phyloP scores from a whole-genome alignment of 164 flowering plant species.

The Kalanchoe fedtschenkoi region DNA sequence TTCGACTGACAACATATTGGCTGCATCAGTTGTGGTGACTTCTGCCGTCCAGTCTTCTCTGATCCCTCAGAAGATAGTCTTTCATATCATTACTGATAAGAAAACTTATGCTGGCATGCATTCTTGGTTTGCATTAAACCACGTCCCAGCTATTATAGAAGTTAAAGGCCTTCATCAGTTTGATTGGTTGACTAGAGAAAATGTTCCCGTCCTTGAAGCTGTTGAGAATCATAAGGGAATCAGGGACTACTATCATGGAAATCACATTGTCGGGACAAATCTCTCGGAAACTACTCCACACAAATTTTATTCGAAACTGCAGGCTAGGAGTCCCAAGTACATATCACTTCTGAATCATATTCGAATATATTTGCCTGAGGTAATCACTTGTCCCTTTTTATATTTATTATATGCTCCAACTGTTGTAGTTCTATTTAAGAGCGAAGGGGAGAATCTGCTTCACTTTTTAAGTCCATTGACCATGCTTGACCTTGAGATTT shows the following conservation, averaged over 20 bases:
- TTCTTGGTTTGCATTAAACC: constrained; percentile 93
- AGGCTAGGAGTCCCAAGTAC: constrained; percentile 92
- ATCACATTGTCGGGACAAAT: constrained; percentile 69
- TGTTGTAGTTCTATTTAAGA: too few species aligned
- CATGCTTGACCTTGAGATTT: background rate
- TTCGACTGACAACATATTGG: constrained; percentile 89
- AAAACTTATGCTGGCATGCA: constrained; percentile 98
- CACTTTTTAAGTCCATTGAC: too few species aligned
- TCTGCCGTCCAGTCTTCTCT: constrained; percentile 65
- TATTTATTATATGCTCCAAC: background rate
- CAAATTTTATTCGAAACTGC: constrained; percentile 74
- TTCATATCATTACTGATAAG: constrained; percentile 95
- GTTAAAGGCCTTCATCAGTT: constrained; percentile 94
- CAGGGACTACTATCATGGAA: constrained; percentile 80
- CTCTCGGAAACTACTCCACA: constrained; percentile 65
- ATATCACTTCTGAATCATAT: constrained; percentile 94
- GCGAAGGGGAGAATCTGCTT: too few species aligned
- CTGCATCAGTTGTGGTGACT: constrained; percentile 90
- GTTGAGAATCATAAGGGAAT: constrained; percentile 69
- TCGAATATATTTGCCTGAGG: constrained; percentile 96
- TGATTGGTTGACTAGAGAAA: constrained; percentile 94
- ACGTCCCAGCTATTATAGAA: constrained; percentile 80
- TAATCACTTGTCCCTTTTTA: constrained; percentile 17
- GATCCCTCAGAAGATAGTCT: constrained; percentile 71
- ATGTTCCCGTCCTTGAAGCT: constrained; percentile 96